phyloP scores from a whole-genome alignment of 495 filamentous ascomycete species.

The Xylaria sp. region DNA sequence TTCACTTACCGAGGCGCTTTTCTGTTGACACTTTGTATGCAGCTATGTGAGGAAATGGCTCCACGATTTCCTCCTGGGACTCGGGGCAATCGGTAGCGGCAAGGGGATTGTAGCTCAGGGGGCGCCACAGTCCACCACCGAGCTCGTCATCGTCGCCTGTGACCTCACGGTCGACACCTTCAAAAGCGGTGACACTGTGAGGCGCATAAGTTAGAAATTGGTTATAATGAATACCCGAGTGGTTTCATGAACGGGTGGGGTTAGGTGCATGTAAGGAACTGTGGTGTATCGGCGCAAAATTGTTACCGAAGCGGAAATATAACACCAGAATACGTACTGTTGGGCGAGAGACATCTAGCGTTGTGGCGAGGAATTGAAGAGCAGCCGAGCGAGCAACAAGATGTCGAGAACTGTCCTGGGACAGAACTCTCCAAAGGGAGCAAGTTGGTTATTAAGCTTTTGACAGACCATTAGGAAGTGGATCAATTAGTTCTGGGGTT shows the following conservation, averaged over 20 bases:
- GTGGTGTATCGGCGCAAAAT: too few relatives aligned
- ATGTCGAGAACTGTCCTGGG: background rate
- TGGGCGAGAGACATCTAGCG: slow-evolving; percentile 30
- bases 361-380: background rate
- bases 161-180: slow-evolving; percentile 41
- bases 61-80: slow-evolving; percentile 8
- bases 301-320: background rate
- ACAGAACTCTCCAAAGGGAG: background rate
- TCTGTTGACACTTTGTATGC: slow-evolving; percentile 61
- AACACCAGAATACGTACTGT: slow-evolving; percentile 7
- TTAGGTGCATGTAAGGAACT: background rate
- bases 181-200: slow-evolving; percentile 36
- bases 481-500: background rate
- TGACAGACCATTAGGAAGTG: background rate
- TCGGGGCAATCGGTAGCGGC: slow-evolving; percentile 25
- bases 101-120: slow-evolving; percentile 37
- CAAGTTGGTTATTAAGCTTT: background rate
- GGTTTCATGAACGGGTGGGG: background rate
- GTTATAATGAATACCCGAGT: background rate
- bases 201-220: background rate
- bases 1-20: slow-evolving; percentile 56
- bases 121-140: slow-evolving; percentile 35
- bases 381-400: background rate
- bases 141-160: slow-evolving; percentile 30
- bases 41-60: slow-evolving; percentile 39